Evolutionary conservation across 2,329 filamentous ascomycete genomes (phyloP).

Genomic region (Pseudogymnoascus sp.): DNA sequence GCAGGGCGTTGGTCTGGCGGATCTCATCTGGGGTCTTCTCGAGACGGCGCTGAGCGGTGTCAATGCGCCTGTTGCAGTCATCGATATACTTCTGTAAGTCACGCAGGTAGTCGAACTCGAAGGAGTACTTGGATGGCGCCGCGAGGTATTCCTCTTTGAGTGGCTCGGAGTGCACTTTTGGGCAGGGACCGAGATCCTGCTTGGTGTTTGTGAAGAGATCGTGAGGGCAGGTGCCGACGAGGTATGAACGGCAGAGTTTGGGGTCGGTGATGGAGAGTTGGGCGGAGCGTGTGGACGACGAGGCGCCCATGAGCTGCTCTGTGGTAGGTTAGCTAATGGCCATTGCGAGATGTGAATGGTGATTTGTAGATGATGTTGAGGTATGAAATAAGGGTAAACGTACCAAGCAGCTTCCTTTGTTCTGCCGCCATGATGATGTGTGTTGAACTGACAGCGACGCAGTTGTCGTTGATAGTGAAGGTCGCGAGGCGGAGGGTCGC

Average conservation of each 20-base stretch:
- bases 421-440: conserved; percentile 74
- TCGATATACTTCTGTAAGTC: conserved; percentile 96
- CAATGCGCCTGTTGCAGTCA: conserved; percentile 91
- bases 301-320: conserved; percentile 89
- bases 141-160: conserved; percentile 83
- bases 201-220: conserved; percentile 99
- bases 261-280: conserved; percentile 84
- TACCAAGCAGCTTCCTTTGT: conserved; percentile 89
- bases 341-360: not conserved
- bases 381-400: conserved; percentile 18
- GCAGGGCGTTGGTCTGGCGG: conserved; percentile 79
- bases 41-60: conserved; percentile 76
- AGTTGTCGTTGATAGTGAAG: conserved; percentile 11
- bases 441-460: conserved; percentile 8
- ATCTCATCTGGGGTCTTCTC: conserved; percentile 99
- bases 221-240: conserved; percentile 90
- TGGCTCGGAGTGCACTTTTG: conserved; percentile 79
- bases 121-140: conserved; percentile 68
- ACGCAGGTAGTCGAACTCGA: conserved; percentile 93
- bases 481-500: conserved; percentile 16
- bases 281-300: conserved; percentile 62
- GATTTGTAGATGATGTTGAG: not conserved
- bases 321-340: not conserved
- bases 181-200: conserved; percentile 86
- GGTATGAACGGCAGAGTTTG: conserved; percentile 90